phyloP scores from a whole-genome alignment of 208 protist species.

The Acanthamoeba culbertsoni region DNA sequence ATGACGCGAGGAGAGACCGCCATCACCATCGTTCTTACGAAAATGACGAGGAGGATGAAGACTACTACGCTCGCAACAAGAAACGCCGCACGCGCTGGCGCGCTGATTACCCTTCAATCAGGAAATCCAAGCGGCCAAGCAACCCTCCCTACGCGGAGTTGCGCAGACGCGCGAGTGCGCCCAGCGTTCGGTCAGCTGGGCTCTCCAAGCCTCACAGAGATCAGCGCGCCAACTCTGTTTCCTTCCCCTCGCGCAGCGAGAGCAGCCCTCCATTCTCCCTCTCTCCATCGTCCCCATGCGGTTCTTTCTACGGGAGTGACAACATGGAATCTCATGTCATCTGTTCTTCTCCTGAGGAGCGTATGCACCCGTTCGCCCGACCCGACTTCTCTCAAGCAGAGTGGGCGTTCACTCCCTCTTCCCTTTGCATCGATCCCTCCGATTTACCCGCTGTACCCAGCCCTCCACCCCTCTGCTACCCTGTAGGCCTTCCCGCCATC shows the following conservation, averaged over 20 bases:
- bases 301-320: too few species aligned
- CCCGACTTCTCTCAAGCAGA: background rate
- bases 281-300: too few species aligned
- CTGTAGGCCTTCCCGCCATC: background rate
- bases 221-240: slow-evolving; percentile 8
- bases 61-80: slow-evolving; percentile 22
- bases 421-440: background rate
- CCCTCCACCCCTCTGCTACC: background rate
- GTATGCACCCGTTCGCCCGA: too few species aligned
- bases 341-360: too few species aligned
- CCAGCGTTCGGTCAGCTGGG: background rate
- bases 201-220: background rate
- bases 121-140: slow-evolving; percentile 14
- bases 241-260: background rate
- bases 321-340: too few species aligned
- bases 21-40: too few species aligned
- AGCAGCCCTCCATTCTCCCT: background rate
- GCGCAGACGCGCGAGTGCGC: background rate
- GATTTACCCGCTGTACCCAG: background rate
- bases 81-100: background rate
- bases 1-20: background rate
- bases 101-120: slow-evolving; percentile 12
- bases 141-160: background rate
- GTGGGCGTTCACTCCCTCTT: background rate
- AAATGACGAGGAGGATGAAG: slow-evolving; percentile 36